Percentiles rank a stretch among this genome's conserved stretches.
Evolutionary conservation across 2,329 filamentous ascomycete genomes (phyloP).

Genomic region (Phaeosphaeriaceae sp.): DNA sequence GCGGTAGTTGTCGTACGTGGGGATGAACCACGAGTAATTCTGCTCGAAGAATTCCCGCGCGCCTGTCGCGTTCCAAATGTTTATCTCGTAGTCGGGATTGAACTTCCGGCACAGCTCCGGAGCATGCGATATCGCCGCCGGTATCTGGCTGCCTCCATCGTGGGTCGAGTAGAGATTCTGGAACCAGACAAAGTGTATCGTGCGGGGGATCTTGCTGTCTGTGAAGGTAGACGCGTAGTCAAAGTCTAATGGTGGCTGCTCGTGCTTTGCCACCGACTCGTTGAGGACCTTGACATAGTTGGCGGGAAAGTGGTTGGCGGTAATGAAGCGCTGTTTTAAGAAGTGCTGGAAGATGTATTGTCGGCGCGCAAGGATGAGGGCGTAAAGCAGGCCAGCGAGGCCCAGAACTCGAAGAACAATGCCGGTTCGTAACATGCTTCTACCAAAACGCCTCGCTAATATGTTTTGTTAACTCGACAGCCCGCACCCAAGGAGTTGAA

Average conservation of each 20-base stretch:
- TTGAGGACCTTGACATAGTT: slow-evolving; percentile 17
- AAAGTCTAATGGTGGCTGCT: slow-evolving; percentile 15
- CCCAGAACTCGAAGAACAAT: slow-evolving; percentile 2
- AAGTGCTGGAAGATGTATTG: slow-evolving; percentile 16
- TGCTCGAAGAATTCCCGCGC: slow-evolving; percentile 19
- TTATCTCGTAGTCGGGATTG: slow-evolving; percentile 25
- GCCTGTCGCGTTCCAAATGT: slow-evolving; percentile 25
- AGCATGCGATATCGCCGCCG: slow-evolving; percentile 14
- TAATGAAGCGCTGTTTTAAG: slow-evolving; percentile 8
- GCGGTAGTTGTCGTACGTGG: slow-evolving; percentile 29
- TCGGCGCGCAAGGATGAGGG: slow-evolving; percentile 5
- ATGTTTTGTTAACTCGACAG: neutral
- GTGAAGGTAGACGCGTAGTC: slow-evolving; percentile 14
- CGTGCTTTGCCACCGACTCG: slow-evolving; percentile 5
- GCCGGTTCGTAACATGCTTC: slow-evolving; percentile 2
- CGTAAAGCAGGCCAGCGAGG: slow-evolving; percentile 8
- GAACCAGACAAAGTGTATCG: slow-evolving; percentile 26
- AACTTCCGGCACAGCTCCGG: slow-evolving; percentile 22
- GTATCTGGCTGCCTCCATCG: slow-evolving; percentile 11
- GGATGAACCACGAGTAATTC: slow-evolving; percentile 27
- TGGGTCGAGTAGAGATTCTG: slow-evolving; percentile 16
- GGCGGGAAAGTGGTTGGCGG: slow-evolving; percentile 16
- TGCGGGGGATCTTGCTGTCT: slow-evolving; percentile 12
- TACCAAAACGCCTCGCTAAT: neutral
- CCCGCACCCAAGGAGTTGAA: neutral